These are phyloP conservation scores for Podospora tetraspora DNA, from an alignment of 495 filamentous ascomycete genomes.

Conservation along the genomic window DNA sequence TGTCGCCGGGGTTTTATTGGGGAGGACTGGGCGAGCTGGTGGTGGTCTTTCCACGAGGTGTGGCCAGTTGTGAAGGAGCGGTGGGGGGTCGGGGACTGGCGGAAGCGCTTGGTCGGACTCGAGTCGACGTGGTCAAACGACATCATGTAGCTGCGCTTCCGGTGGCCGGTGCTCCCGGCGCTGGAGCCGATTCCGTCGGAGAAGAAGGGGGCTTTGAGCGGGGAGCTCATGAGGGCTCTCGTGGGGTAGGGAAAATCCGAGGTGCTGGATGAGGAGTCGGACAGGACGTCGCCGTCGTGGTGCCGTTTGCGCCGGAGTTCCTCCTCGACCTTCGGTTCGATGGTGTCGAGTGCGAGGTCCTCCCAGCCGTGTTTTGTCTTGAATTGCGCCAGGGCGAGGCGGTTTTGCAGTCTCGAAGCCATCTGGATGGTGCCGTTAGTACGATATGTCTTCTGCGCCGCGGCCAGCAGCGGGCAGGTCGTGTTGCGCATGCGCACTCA, in stretches of 20 bases:
- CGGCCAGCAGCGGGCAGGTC: neutral
- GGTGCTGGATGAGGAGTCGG: slow-evolving; percentile 76
- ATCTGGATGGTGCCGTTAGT: slow-evolving; percentile 54
- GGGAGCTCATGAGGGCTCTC: slow-evolving; percentile 55
- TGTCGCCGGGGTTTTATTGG: slow-evolving; percentile 64
- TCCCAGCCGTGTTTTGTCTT: slow-evolving; percentile 91
- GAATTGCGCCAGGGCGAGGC: slow-evolving; percentile 89
- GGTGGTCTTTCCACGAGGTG: slow-evolving; percentile 64
- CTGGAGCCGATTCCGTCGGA: slow-evolving; percentile 61
- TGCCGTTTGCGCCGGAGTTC: slow-evolving; percentile 61
- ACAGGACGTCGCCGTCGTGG: slow-evolving; percentile 60
- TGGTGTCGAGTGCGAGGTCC: slow-evolving; percentile 65
- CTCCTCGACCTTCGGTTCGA: slow-evolving; percentile 70
- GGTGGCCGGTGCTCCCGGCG: slow-evolving; percentile 47
- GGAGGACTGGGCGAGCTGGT: slow-evolving; percentile 75
- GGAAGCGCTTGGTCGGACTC: slow-evolving; percentile 59
- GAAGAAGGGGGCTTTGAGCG: slow-evolving; percentile 61
- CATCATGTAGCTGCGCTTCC: slow-evolving; percentile 53
- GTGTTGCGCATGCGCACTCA: slow-evolving; percentile 31
- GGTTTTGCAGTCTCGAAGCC: slow-evolving; percentile 82
- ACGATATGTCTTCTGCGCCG: neutral
- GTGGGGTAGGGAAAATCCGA: slow-evolving; percentile 51
- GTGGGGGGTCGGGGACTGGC: slow-evolving; percentile 59
- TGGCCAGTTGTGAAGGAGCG: slow-evolving; percentile 52
- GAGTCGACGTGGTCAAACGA: slow-evolving; percentile 45